Evolutionary conservation across 768 basidiomycete genomes (phyloP), one percentile per base, ranked within the genome.

Genomic region (Hygrocybe coccinea): DNA sequence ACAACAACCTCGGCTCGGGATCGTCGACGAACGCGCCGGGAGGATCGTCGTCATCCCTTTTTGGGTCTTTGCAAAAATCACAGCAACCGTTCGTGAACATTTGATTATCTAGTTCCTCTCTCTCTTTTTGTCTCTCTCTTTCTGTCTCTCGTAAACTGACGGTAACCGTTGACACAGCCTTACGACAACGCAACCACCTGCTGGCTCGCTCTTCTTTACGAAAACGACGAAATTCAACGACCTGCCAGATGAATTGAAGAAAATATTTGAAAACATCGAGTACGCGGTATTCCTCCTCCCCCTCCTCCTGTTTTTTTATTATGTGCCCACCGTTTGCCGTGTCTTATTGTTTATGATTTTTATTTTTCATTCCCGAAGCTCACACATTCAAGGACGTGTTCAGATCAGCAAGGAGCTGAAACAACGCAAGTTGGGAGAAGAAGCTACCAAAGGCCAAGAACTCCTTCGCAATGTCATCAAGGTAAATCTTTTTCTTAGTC

Each of bases 191-290:
- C 24, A 54, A 33, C 68, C 70, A 54, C 60, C 63, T 19, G 29
- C 60, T 33, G 67, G 64, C 0, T 62, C 65, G 43, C 75, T 77
- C 9, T 72, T 73, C 5, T 80, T 85, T 60, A 73, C 74, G 4
- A 81, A 78, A 64, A 70, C 76, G 0, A 89, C 88, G 0, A 91
- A 89, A 64, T 92, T 90, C 69, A 92, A 91, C 52, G 90, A 92
- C 65, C 69, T 91, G 3, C 84, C 87, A 1, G 89, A 91, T 50
- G 76, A 82, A 2, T 58, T 84, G 19, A 87, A 83, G 69, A 82
- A 71, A 58, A 74, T 69, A 3, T 74, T 92, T 15, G 90, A 91
- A 63, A 66, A 68, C 37, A 79, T 92, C 41, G 90, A 92, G 90
- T 91, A 60, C 56, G 83, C 8, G 29, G 8, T 29, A 29, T 29